Evolutionary conservation across 805 yeast genomes (phyloP).

Genomic region (Saccharomyces eubayanus): DNA sequence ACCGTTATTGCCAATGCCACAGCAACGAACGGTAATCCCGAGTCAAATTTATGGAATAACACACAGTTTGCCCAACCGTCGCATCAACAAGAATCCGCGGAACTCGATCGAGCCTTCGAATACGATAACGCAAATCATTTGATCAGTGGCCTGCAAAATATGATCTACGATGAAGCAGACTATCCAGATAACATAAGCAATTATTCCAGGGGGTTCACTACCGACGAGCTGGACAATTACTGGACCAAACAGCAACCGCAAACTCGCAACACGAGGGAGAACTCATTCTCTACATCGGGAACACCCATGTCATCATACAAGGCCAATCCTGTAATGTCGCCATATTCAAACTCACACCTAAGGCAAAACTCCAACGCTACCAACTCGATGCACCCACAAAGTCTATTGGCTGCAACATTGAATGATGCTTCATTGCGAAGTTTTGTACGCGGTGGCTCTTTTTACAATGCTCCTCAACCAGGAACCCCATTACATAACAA

Average conservation of each 20-base stretch:
- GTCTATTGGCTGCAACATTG: conserved; percentile 13
- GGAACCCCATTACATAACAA: neutral
- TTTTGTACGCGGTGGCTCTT: conserved; percentile 3
- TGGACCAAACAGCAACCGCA: conserved; percentile 19
- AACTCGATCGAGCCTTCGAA: conserved; percentile 21
- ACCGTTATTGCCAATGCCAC: conserved; percentile 12
- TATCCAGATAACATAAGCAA: conserved; percentile 24
- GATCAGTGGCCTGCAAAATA: conserved; percentile 27
- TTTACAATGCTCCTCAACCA: neutral
- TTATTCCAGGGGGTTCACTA: conserved; percentile 27
- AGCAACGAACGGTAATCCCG: neutral
- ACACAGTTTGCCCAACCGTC: conserved; percentile 6
- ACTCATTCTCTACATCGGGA: neutral
- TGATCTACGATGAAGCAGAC: conserved; percentile 28
- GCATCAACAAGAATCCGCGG: neutral
- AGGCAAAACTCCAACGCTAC: conserved; percentile 1
- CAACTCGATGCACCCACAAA: conserved; percentile 10
- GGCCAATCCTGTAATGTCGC: neutral
- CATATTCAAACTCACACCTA: conserved; percentile 3
- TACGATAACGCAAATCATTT: conserved; percentile 26
- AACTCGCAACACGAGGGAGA: neutral
- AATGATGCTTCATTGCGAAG: conserved; percentile 9
- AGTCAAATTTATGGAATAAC: neutral
- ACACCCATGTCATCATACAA: conserved; percentile 1
- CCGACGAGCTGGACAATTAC: conserved; percentile 31